phyloP scores from a whole-genome alignment of 2,329 filamentous ascomycete genomes.

The Ascochyta rabiei region DNA sequence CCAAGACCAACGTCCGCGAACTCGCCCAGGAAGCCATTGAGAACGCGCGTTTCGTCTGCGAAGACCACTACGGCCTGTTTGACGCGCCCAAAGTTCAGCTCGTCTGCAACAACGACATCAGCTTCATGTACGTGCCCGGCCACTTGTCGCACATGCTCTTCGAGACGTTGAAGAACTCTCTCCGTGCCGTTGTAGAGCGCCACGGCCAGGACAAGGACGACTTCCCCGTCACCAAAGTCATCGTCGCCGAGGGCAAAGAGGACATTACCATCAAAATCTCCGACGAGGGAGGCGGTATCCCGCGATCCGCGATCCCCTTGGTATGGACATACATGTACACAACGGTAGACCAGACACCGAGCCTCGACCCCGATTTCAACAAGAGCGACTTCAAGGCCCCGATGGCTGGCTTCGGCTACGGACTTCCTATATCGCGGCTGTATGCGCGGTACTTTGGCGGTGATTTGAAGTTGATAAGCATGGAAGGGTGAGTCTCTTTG shows the following conservation, averaged over 20 bases:
- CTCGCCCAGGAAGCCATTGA: slow-evolving; percentile 97
- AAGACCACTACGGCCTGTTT: slow-evolving; percentile 97
- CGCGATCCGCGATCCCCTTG: slow-evolving; percentile 87
- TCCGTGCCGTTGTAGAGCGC: slow-evolving; percentile 93
- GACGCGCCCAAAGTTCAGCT: slow-evolving; percentile 96
- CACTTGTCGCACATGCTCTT: slow-evolving; percentile 99
- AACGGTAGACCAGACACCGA: slow-evolving; percentile 94
- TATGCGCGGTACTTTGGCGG: slow-evolving; percentile 98
- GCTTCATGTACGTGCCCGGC: slow-evolving; percentile 99
- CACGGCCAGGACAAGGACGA: slow-evolving; percentile 95
- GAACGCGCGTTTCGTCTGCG: slow-evolving; percentile 98
- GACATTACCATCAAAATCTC: slow-evolving; percentile 99
- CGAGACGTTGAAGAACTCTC: slow-evolving; percentile 97
- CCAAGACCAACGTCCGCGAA: slow-evolving; percentile 94
- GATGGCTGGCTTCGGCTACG: slow-evolving; percentile 99
- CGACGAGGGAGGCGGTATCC: slow-evolving; percentile 95
- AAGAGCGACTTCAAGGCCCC: slow-evolving; percentile 99
- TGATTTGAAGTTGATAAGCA: slow-evolving; percentile 95
- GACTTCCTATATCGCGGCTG: slow-evolving; percentile 87
- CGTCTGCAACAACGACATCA: slow-evolving; percentile 89
- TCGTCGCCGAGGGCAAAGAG: slow-evolving; percentile 96
- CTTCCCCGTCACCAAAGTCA: slow-evolving; percentile 95
- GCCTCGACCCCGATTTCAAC: slow-evolving; percentile 94
- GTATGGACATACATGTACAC: slow-evolving; percentile 99
- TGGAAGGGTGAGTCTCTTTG: slow-evolving; percentile 81